phyloP scores from a whole-genome alignment of 805 yeast genomes.

The Lipomyces mesembrius region DNA sequence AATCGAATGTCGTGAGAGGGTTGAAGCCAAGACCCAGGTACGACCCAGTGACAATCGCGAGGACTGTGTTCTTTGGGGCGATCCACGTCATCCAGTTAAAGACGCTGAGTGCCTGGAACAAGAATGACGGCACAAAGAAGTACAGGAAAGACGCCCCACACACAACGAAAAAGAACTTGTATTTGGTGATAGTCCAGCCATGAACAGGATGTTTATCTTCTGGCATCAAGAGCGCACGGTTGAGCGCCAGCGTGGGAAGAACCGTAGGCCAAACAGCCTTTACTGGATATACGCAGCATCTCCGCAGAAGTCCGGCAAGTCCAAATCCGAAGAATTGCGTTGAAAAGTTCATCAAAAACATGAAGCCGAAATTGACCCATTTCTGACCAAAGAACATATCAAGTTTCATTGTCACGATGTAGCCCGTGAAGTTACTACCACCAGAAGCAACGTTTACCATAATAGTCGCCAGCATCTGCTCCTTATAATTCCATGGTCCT shows the following conservation, averaged over 20 bases:
- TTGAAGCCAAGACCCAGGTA: slow-evolving; percentile 50
- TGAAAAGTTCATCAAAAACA: slow-evolving; percentile 57
- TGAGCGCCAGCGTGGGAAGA: slow-evolving; percentile 55
- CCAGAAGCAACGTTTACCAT: slow-evolving; percentile 37
- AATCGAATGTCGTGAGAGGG: slow-evolving; percentile 55
- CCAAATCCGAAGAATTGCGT: slow-evolving; percentile 71
- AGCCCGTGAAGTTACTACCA: slow-evolving; percentile 50
- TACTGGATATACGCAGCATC: slow-evolving; percentile 53
- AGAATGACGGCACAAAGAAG: slow-evolving; percentile 67
- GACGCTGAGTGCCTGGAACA: slow-evolving; percentile 63
- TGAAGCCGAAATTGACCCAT: slow-evolving; percentile 56
- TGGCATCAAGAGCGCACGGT: slow-evolving; percentile 53
- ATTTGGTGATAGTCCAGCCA: slow-evolving; percentile 65
- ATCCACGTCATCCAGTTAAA: slow-evolving; percentile 68
- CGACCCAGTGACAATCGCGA: slow-evolving; percentile 59
- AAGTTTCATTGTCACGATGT: slow-evolving; percentile 43
- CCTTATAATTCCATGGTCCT: slow-evolving; percentile 63
- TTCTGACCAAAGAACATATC: slow-evolving; percentile 29
- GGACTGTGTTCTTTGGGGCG: slow-evolving; percentile 53
- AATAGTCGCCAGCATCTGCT: slow-evolving; percentile 63
- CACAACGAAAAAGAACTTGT: slow-evolving; percentile 54
- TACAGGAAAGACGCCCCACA: slow-evolving; percentile 52
- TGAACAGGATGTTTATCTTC: slow-evolving; percentile 53
- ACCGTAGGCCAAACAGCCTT: slow-evolving; percentile 61
- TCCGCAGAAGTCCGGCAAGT: slow-evolving; percentile 66